These are phyloP conservation scores for Lablab purpureus DNA, from an alignment of 306 rosid genomes.

Conservation along the genomic window DNA sequence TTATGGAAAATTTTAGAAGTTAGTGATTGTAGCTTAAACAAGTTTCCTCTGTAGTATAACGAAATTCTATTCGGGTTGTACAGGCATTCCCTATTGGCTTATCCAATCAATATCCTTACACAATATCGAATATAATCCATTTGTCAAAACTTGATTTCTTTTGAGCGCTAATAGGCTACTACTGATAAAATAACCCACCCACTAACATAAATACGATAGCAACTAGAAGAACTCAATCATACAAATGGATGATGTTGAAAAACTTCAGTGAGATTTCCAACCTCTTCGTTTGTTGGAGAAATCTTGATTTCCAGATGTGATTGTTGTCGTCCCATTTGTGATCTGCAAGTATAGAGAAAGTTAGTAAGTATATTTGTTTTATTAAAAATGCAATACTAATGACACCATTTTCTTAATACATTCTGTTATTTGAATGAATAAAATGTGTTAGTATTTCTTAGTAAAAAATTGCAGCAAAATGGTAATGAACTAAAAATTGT, in stretches of 20 bases:
- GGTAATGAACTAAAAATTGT: constrained; percentile 15
- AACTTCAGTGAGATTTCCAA: constrained; percentile 54
- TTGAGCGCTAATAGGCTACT: not conserved
- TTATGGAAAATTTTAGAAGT: constrained; percentile 16
- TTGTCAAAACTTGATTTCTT: constrained; percentile 25
- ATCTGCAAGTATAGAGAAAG: constrained; percentile 52
- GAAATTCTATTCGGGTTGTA: constrained; percentile 13
- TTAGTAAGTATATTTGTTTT: constrained; percentile 26
- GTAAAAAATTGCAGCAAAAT: not conserved
- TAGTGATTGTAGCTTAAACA: not conserved
- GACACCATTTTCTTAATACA: not conserved
- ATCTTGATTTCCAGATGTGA: constrained; percentile 43
- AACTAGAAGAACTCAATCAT: constrained; percentile 26
- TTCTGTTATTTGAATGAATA: not conserved
- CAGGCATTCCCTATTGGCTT: not conserved
- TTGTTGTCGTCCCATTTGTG: constrained; percentile 55
- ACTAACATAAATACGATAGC: constrained; percentile 35
- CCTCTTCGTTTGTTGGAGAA: constrained; percentile 43
- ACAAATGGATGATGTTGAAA: constrained; percentile 31
- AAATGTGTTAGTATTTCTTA: not conserved
- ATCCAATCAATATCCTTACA: constrained; percentile 20
- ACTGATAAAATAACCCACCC: constrained; percentile 33
- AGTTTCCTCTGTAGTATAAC: not conserved
- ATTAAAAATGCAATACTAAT: not conserved
- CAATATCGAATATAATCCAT: constrained; percentile 10